Percentiles rank a stretch among this genome's conserved stretches.
Conservation (phyloP, 83 land plant species). For the Larix sibirica region DNA sequence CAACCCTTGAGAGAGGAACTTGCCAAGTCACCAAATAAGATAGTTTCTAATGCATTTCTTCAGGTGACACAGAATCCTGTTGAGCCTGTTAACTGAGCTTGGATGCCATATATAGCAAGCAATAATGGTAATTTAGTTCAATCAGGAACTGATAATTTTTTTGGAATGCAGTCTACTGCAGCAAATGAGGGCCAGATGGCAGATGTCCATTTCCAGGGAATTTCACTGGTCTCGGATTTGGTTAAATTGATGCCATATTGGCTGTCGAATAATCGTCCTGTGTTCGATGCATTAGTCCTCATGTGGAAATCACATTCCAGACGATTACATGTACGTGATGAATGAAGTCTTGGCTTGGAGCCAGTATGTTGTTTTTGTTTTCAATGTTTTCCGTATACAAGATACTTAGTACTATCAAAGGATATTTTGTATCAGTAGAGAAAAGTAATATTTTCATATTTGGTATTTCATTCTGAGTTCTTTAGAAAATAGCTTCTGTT, state of each 20-base stretch:
- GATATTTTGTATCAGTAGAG: background rate
- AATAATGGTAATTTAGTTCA: slow-evolving; percentile 35
- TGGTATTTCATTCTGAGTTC: background rate
- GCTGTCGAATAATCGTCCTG: slow-evolving; percentile 69
- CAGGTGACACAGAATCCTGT: slow-evolving; percentile 37
- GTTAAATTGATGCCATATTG: slow-evolving; percentile 96
- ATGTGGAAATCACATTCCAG: slow-evolving; percentile 93
- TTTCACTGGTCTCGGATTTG: slow-evolving; percentile 70
- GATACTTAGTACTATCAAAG: background rate
- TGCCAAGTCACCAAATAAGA: slow-evolving; percentile 88
- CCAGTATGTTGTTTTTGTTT: slow-evolving; percentile 49
- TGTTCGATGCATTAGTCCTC: slow-evolving; percentile 84
- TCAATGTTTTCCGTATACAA: background rate
- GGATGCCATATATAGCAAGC: slow-evolving; percentile 19
- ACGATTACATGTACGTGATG: slow-evolving; percentile 76
- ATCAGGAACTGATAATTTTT: slow-evolving; percentile 37
- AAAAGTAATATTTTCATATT: background rate
- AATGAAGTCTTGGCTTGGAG: slow-evolving; percentile 74
- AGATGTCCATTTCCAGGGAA: slow-evolving; percentile 94
- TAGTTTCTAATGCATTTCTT: slow-evolving; percentile 73
- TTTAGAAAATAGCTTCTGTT: background rate
- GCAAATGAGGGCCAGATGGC: slow-evolving; percentile 33
- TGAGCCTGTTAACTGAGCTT: slow-evolving; percentile 34
- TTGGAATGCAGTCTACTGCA: slow-evolving; percentile 27
- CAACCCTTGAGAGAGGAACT: slow-evolving; percentile 93